Percentiles rank a stretch among this genome's conserved stretches.
These are phyloP conservation scores for Umbellularia californica DNA, from an alignment of 164 flowering plant genomes.

Conservation along the genomic window DNA sequence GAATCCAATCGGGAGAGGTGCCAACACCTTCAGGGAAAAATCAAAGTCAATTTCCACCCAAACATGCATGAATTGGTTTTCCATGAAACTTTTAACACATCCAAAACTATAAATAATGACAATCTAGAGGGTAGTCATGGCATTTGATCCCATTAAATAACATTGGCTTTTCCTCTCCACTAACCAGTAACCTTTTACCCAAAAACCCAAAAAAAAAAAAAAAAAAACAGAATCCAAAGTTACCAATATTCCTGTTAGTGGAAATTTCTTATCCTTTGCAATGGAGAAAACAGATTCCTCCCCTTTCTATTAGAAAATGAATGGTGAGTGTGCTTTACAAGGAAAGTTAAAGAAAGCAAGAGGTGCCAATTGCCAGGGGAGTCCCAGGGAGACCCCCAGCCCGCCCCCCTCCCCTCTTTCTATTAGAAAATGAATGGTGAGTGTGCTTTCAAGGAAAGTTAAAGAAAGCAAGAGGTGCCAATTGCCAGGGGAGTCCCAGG, in stretches of 20 bases:
- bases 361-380: background rate
- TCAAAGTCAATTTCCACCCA: too few species aligned
- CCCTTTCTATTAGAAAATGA: background rate
- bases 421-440: too few species aligned
- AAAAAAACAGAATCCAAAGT: too few species aligned
- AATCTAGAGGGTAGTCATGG: background rate
- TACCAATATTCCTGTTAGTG: background rate
- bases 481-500: too few species aligned
- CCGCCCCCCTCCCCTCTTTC: too few species aligned
- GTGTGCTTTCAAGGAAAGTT: too few species aligned
- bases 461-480: too few species aligned
- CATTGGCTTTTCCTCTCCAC: background rate
- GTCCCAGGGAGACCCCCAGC: background rate
- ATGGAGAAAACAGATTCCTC: background rate
- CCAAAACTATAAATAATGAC: too few species aligned
- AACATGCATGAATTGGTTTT: background rate
- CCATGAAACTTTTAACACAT: too few species aligned
- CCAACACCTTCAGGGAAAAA: constrained; percentile 57
- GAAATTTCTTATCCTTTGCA: background rate
- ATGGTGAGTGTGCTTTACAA: background rate
- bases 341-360: background rate
- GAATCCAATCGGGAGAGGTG: constrained; percentile 94
- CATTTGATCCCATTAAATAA: background rate
- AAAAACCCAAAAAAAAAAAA: too few species aligned
- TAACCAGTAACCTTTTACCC: background rate